Evolutionary conservation across 257 asterid genomes (phyloP).

Genomic region (Gentiana straminea): DNA sequence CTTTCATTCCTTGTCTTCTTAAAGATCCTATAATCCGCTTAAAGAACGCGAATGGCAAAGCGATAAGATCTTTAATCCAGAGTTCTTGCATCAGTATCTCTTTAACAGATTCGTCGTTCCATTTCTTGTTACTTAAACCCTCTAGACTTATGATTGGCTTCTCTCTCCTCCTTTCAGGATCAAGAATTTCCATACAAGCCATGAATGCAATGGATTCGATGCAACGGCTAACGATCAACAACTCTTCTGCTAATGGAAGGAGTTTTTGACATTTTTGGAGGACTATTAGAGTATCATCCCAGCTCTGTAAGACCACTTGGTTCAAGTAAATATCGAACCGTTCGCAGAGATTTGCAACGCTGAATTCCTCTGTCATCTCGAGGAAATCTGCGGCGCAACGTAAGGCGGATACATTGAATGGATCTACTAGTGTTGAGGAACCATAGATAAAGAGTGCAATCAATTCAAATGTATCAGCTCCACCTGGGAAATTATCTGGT

Average conservation of each 20-base stretch:
- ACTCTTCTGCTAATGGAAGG: constrained; percentile 56
- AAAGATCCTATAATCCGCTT: constrained; percentile 52
- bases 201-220: constrained; percentile 72
- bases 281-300: constrained; percentile 56
- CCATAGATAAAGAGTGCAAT: constrained; percentile 67
- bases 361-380: constrained; percentile 38
- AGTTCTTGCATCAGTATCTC: constrained; percentile 33
- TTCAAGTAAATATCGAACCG: constrained; percentile 63
- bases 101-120: constrained; percentile 28
- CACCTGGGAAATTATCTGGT: constrained; percentile 56
- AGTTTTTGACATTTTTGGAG: constrained; percentile 44
- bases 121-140: constrained; percentile 27
- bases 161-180: constrained; percentile 62
- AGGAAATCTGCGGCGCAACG: constrained; percentile 72
- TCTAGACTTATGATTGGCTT: constrained; percentile 42
- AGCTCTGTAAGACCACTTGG: constrained; percentile 61
- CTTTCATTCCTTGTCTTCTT: constrained; percentile 74
- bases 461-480: constrained; percentile 51
- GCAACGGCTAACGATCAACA: constrained; percentile 62
- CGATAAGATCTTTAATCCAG: constrained; percentile 60
- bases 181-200: constrained; percentile 91
- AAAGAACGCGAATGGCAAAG: constrained; percentile 50
- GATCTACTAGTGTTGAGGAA: constrained; percentile 46
- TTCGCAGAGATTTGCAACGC: constrained; percentile 42
- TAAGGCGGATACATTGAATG: constrained; percentile 50